Evolutionary conservation across 257 asterid genomes (phyloP).

Genomic region (Nicotiana attenuata): DNA sequence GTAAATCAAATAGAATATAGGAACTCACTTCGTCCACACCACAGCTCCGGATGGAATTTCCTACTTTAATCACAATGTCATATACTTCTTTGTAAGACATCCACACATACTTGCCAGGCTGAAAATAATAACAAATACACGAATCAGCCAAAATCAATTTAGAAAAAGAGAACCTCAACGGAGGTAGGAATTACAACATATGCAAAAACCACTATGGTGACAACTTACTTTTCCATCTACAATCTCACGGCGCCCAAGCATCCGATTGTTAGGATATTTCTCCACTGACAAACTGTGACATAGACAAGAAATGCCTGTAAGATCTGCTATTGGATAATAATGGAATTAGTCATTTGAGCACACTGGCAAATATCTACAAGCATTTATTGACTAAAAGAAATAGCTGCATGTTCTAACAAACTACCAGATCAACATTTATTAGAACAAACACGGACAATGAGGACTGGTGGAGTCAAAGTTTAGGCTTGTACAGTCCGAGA

Average conservation of each 20-base stretch:
- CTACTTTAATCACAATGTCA: slow-evolving; percentile 66
- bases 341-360: not conserved
- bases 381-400: not conserved
- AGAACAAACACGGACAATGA: not conserved
- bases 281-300: slow-evolving; percentile 72
- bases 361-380: not conserved
- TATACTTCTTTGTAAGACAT: slow-evolving; percentile 81
- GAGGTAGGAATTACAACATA: slow-evolving; percentile 6
- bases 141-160: slow-evolving; percentile 3
- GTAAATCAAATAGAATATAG: not conserved
- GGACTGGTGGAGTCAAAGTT: not conserved
- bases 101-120: slow-evolving; percentile 87
- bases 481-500: not conserved
- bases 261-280: slow-evolving; percentile 66
- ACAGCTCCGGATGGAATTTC: slow-evolving; percentile 74
- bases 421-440: not conserved
- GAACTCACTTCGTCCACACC: slow-evolving; percentile 72
- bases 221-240: slow-evolving; percentile 70
- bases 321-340: not conserved
- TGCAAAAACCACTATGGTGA: slow-evolving; percentile 12
- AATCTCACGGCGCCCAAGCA: slow-evolving; percentile 87
- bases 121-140: slow-evolving; percentile 22
- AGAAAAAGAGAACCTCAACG: not conserved
- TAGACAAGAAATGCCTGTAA: slow-evolving; percentile 3
- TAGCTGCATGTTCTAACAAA: not conserved